Evolutionary conservation across 2,329 filamentous ascomycete genomes (phyloP).

Genomic region (Cercospora janseana): DNA sequence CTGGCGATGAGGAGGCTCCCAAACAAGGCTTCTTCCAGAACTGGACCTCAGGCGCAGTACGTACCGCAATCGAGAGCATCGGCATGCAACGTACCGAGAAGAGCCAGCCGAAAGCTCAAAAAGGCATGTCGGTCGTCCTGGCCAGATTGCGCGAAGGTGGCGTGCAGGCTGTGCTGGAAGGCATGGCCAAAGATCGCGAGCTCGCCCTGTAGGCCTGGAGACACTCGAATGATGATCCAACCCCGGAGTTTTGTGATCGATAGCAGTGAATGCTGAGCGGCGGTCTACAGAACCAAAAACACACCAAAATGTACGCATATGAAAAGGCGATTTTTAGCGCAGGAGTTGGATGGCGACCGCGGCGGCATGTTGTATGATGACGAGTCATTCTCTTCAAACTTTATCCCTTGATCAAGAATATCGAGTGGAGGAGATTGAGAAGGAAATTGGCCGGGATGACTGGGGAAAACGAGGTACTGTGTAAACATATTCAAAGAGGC

Average conservation of each 20-base stretch:
- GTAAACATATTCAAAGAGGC: slow-evolving; percentile 16
- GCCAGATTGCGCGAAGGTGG: slow-evolving; percentile 67
- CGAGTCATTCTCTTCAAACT: slow-evolving; percentile 10
- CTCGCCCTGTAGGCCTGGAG: slow-evolving; percentile 8
- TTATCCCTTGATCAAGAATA: slow-evolving; percentile 2
- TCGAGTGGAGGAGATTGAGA: neutral
- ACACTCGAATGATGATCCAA: neutral
- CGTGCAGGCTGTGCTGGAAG: slow-evolving; percentile 67
- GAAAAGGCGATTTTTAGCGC: slow-evolving; percentile 12
- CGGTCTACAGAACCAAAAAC: neutral
- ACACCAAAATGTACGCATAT: slow-evolving; percentile 14
- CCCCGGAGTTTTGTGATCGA: neutral
- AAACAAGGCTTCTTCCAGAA: slow-evolving; percentile 58
- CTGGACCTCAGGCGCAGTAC: slow-evolving; percentile 69
- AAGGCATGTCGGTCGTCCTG: slow-evolving; percentile 79
- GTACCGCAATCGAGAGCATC: slow-evolving; percentile 75
- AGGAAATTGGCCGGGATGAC: neutral
- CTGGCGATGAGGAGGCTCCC: slow-evolving; percentile 45
- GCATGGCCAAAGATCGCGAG: slow-evolving; percentile 61
- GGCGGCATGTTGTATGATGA: slow-evolving; percentile 1
- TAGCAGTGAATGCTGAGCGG: neutral
- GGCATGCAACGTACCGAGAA: slow-evolving; percentile 74
- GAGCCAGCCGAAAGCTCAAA: slow-evolving; percentile 74
- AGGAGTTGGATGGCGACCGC: slow-evolving; percentile 14
- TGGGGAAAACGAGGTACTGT: slow-evolving; percentile 1